Percentiles rank a stretch among this genome's conserved stretches.
Evolutionary conservation across 345 rosid genomes (phyloP).

Genomic region (Syzygium grande): DNA sequence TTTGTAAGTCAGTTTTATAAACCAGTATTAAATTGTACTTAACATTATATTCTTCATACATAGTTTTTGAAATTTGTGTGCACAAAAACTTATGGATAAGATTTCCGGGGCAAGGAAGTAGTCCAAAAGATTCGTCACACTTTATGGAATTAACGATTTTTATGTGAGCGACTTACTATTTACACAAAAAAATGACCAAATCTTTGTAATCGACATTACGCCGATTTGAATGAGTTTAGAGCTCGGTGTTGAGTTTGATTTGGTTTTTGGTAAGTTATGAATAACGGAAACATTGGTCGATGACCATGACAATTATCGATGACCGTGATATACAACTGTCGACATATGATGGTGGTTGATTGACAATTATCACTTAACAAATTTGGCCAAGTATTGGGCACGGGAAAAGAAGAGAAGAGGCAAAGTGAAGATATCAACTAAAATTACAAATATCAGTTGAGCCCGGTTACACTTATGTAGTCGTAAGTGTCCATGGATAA

Average conservation of each 20-base stretch:
- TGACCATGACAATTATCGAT: neutral
- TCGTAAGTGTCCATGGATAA: neutral
- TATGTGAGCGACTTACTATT: neutral
- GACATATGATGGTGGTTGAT: neutral
- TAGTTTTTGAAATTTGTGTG: neutral
- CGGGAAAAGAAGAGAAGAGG: too few relatives aligned
- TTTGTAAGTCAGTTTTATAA: neutral
- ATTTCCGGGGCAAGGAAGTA: neutral
- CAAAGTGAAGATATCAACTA: too few relatives aligned
- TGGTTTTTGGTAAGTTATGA: accelerated
- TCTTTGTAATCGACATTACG: neutral
- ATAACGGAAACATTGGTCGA: neutral
- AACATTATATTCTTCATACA: neutral
- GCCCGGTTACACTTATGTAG: too few relatives aligned
- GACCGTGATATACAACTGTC: accelerated
- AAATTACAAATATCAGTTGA: too few relatives aligned
- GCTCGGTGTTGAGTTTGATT: neutral
- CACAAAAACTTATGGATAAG: neutral
- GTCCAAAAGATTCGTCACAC: too few relatives aligned
- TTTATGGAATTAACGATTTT: neutral
- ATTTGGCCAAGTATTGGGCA: neutral
- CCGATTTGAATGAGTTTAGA: neutral
- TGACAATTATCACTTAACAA: accelerated
- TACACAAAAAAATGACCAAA: neutral
- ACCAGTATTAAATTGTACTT: neutral